Base-by-base conservation (phyloP, 176 grass and related monocot genomes). In the Dactylis glomerata region DNA sequence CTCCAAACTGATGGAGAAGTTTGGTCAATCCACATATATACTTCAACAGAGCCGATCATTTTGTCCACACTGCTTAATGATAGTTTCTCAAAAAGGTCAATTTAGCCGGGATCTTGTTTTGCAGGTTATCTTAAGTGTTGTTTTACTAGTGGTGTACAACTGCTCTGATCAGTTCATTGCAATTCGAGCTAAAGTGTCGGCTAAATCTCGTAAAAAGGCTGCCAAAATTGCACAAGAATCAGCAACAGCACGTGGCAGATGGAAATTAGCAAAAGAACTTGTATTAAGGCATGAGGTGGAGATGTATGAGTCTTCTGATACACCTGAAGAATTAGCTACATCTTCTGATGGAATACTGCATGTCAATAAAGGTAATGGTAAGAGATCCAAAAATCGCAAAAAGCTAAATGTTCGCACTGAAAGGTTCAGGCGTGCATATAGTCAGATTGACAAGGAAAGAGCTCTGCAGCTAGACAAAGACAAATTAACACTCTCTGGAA, bases 101-200 rank as follows among this genome's bases (percentile, higher is more conserved):
- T 77, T 19, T 59, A 42, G 41, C 51, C 50, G 12, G 55, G 1
- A 27, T 82, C 3, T 61, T 73, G n/a, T 55, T 86, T 68, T 92
- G 27, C 52, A 94, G 92, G 85, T 59, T 88, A 20, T 70, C 54
- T 88, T 94, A 70, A 77, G 65, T 62, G 37, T 88, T 61, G 11
- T 88, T 75, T 87, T 92, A 26, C 85, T 94, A 42, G 27, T 94
- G 58, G 88, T 94, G 65, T 94, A 92, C 79, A 94, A 94, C 69
- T 92, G 83, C 75, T 94, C 84, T 73, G 90, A 75, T 69, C 82
- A 81, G 83, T 77, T 94, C 73, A 86, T 92, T 59, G 28, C 75
- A 45, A 32, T 88, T 81, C 87, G 83, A 61, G 75, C 79, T 73
- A 90, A 89, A 81, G 37, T 87, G 41, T 78, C 37, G 23, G 77